A percentile compares a stretch with the other conserved stretches of the same genome.
phyloP scores from a whole-genome alignment of 805 yeast species.

The Candida khao-thaluensis region DNA sequence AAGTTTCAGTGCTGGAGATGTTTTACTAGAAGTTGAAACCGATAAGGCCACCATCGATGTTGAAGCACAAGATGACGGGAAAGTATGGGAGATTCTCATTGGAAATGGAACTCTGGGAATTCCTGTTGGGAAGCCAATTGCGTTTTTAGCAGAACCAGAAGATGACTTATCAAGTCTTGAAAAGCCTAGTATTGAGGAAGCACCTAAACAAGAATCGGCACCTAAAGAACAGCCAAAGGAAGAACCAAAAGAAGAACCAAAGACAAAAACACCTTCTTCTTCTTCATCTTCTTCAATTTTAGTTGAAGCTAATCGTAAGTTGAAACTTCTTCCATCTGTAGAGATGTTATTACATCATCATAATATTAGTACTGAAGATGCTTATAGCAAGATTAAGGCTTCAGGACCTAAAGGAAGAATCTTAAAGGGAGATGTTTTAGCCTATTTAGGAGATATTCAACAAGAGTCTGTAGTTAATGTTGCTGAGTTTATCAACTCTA shows the following conservation, averaged over 20 bases:
- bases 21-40: slow-evolving; percentile 77
- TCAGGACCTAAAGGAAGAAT: slow-evolving; percentile 88
- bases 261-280: slow-evolving; percentile 4
- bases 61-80: slow-evolving; percentile 90
- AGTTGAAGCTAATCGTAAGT: slow-evolving; percentile 59
- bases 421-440: slow-evolving; percentile 88
- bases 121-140: slow-evolving; percentile 88
- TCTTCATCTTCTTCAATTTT: slow-evolving; percentile 17
- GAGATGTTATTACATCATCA: slow-evolving; percentile 59
- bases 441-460: slow-evolving; percentile 72
- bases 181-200: slow-evolving; percentile 47
- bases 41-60: slow-evolving; percentile 83
- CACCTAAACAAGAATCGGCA: slow-evolving; percentile 13
- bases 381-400: slow-evolving; percentile 68
- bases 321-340: slow-evolving; percentile 78
- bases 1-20: slow-evolving; percentile 76
- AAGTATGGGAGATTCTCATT: slow-evolving; percentile 70
- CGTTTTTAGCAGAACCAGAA: slow-evolving; percentile 80
- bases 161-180: slow-evolving; percentile 73
- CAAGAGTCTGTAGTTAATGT: slow-evolving; percentile 52
- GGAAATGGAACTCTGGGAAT: slow-evolving; percentile 76
- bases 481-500: slow-evolving; percentile 53
- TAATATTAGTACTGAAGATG: slow-evolving; percentile 66
- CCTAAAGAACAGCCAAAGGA: slow-evolving; percentile 15
- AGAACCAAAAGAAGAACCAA: slow-evolving; percentile 11